A percentile compares a stretch with the other conserved stretches of the same genome.
Conservation (phyloP, 2,329 filamentous ascomycete genomes). For the Beauveria sp. region DNA sequence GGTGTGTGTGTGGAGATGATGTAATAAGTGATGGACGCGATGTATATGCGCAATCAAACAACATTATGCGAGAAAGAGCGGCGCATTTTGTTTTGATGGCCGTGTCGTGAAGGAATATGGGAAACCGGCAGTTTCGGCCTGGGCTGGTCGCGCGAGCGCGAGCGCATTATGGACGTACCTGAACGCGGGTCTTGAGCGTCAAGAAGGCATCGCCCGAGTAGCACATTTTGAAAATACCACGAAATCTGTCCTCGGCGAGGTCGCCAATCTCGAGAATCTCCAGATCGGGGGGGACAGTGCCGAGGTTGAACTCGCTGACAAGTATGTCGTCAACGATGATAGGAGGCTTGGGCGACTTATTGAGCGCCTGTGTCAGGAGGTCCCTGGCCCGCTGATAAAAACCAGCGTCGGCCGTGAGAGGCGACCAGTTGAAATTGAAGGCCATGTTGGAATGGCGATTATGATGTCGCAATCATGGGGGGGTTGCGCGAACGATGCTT, state of each 20-base stretch:
- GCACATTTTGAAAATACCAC: constrained; percentile 99
- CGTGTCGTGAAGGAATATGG: not conserved
- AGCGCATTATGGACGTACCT: constrained; percentile 47
- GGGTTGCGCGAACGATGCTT: constrained; percentile 8
- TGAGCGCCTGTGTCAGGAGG: constrained; percentile 87
- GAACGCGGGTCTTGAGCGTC: constrained; percentile 90
- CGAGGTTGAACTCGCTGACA: constrained; percentile 94
- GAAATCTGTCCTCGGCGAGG: constrained; percentile 90
- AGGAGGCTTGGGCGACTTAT: constrained; percentile 95
- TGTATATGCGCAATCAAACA: constrained; percentile 6
- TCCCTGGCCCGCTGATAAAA: constrained; percentile 89
- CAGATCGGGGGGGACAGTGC: constrained; percentile 85
- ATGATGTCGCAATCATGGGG: constrained; percentile 27
- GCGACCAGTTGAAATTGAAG: constrained; percentile 99
- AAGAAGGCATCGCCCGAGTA: constrained; percentile 93
- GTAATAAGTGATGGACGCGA: not conserved
- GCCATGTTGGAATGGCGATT: constrained; percentile 65
- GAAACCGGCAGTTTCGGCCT: not conserved
- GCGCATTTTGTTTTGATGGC: not conserved
- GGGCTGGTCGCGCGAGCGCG: constrained; percentile 14
- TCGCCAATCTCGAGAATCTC: constrained; percentile 98
- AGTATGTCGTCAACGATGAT: constrained; percentile 99
- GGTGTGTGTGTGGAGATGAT: not conserved
- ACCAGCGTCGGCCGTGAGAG: constrained; percentile 86
- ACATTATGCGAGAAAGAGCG: not conserved